Evolutionary conservation across 2,329 filamentous ascomycete genomes (phyloP).

Genomic region (Periconia macrospinosa): DNA sequence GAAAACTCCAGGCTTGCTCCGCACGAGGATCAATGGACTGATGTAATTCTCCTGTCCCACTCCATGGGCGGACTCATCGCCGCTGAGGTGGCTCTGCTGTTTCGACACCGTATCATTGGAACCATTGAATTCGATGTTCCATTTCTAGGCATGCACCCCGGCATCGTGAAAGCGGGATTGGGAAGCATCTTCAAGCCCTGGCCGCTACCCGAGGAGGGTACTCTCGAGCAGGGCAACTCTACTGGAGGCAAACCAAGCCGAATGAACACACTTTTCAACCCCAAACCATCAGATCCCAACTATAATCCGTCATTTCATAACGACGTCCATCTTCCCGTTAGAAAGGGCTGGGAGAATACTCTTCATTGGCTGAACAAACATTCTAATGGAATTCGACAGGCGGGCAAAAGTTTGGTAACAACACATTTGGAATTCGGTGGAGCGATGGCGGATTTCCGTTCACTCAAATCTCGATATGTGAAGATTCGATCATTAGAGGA

Average conservation of each 20-base stretch:
- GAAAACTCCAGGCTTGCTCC: conserved; percentile 63
- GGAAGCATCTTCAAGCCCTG: conserved; percentile 70
- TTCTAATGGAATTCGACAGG: conserved; percentile 69
- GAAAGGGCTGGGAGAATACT: conserved; percentile 67
- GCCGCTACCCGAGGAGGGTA: conserved; percentile 30
- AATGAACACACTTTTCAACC: conserved; percentile 41
- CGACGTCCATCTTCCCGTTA: conserved; percentile 69
- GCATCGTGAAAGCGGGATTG: conserved; percentile 80
- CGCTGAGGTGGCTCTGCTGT: conserved; percentile 75
- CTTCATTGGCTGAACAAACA: conserved; percentile 83
- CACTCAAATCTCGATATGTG: conserved; percentile 70
- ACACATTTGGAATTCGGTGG: conserved; percentile 84
- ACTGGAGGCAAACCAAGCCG: conserved; percentile 27
- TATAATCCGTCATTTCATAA: conserved; percentile 79
- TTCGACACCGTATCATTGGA: conserved; percentile 77
- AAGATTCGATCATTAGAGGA: conserved; percentile 72
- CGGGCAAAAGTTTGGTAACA: conserved; percentile 72
- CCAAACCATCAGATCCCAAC: conserved; percentile 57
- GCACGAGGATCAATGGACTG: conserved; percentile 72
- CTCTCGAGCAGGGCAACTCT: conserved; percentile 8
- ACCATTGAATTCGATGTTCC: conserved; percentile 83
- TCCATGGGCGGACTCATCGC: conserved; percentile 86
- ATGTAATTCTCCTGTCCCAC: conserved; percentile 82
- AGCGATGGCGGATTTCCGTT: conserved; percentile 74
- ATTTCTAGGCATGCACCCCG: conserved; percentile 85